Conservation (phyloP, 2,329 filamentous ascomycete species). For the Nothophoma quercina region DNA sequence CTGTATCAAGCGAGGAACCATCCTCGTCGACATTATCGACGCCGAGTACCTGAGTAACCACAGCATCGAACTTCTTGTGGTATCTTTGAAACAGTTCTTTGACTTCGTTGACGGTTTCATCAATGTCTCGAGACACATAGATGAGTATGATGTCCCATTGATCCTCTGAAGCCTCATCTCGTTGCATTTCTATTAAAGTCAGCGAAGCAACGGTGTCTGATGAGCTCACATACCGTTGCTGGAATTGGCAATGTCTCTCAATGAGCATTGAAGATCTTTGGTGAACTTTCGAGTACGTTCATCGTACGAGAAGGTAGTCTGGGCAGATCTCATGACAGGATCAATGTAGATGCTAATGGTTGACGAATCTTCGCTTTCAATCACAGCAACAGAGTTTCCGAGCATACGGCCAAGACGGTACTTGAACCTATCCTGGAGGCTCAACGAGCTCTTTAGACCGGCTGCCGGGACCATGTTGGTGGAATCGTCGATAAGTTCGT, state of each 20-base stretch:
- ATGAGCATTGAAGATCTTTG: not conserved
- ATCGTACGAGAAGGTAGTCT: no score
- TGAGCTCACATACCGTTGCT: not conserved
- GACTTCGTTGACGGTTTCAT: not conserved
- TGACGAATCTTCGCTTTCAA: not conserved
- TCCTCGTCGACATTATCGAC: not conserved
- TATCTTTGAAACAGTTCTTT: not conserved
- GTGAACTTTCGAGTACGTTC: not conserved
- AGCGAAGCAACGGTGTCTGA: not conserved
- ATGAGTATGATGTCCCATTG: constrained; percentile 5
- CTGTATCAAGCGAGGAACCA: not conserved
- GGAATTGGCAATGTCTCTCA: not conserved
- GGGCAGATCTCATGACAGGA: no score
- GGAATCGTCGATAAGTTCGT: constrained; percentile 1
- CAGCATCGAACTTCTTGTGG: not conserved
- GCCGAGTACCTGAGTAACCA: constrained; percentile 12
- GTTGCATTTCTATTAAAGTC: not conserved
- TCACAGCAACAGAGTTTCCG: not conserved
- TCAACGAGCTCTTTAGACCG: not conserved
- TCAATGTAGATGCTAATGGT: not conserved
- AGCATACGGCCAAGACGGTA: not conserved
- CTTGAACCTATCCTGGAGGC: not conserved
- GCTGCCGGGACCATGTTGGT: not conserved
- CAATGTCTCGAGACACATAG: not conserved
- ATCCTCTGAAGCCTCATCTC: not conserved